Evolutionary conservation across 495 filamentous ascomycete genomes (phyloP).

Genomic region (Evansstolkia leycettana): DNA sequence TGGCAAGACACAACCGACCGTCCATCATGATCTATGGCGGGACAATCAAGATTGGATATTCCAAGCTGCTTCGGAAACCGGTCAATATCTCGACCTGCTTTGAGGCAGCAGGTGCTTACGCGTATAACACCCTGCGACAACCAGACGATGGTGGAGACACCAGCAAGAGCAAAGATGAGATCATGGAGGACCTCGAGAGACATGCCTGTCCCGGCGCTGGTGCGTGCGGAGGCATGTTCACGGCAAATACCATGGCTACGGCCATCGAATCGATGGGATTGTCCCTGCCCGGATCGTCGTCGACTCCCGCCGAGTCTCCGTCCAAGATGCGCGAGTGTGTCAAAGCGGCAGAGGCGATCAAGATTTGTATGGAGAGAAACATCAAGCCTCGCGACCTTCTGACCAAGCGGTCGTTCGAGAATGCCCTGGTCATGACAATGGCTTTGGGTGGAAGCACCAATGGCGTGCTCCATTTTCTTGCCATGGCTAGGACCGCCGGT

Average conservation of each 20-base stretch:
- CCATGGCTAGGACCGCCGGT: conserved; percentile 85
- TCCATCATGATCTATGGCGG: conserved; percentile 82
- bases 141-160: conserved; percentile 44
- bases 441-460: conserved; percentile 85
- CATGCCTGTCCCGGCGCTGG: conserved; percentile 84
- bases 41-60: conserved; percentile 78
- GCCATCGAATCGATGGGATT: conserved; percentile 95
- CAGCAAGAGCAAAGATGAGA: conserved; percentile 54
- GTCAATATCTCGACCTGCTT: conserved; percentile 90
- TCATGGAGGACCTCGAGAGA: conserved; percentile 77
- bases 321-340: conserved; percentile 88
- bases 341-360: conserved; percentile 77
- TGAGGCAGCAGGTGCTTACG: conserved; percentile 80
- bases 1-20: conserved; percentile 85
- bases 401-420: conserved; percentile 79
- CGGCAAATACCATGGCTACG: conserved; percentile 95
- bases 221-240: conserved; percentile 97
- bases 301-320: conserved; percentile 75
- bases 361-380: conserved; percentile 72
- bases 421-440: conserved; percentile 89
- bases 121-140: conserved; percentile 55
- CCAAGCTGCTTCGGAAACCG: conserved; percentile 57
- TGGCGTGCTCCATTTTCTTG: conserved; percentile 85
- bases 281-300: conserved; percentile 78
- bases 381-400: conserved; percentile 78